These are phyloP conservation scores for Monosporascus ibericus DNA, from an alignment of 2,329 filamentous ascomycete species.

Conservation along the genomic window DNA sequence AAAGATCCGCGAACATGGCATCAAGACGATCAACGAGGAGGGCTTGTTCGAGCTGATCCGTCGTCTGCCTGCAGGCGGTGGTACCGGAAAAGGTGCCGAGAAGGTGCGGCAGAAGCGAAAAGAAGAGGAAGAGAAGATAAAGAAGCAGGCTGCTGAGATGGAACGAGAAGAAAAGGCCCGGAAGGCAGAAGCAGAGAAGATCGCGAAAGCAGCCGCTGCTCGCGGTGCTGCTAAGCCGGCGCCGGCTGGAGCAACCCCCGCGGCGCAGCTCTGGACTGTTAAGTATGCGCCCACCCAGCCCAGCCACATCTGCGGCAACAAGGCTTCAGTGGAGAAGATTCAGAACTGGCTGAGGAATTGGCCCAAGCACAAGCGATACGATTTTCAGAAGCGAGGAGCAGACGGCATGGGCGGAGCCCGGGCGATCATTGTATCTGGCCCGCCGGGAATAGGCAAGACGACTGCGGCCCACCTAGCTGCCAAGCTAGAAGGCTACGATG, in stretches of 20 bases:
- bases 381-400: conserved; percentile 75
- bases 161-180: conserved; percentile 68
- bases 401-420: conserved; percentile 80
- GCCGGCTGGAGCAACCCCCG: conserved; percentile 33
- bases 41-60: conserved; percentile 84
- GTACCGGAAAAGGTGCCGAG: conserved; percentile 79
- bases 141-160: conserved; percentile 76
- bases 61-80: conserved; percentile 75
- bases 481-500: conserved; percentile 86
- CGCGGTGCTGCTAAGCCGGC: conserved; percentile 30
- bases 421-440: conserved; percentile 91
- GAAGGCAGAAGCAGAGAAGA: conserved; percentile 46
- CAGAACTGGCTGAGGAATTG: conserved; percentile 83
- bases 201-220: conserved; percentile 43
- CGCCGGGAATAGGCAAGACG: conserved; percentile 95
- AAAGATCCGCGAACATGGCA: conserved; percentile 71
- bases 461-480: conserved; percentile 93
- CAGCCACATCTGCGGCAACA: conserved; percentile 92
- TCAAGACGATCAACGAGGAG: conserved; percentile 92
- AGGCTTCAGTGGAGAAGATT: conserved; percentile 80
- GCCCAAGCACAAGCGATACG: conserved; percentile 68
- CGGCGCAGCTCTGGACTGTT: conserved; percentile 78
- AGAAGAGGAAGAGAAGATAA: conserved; percentile 77
- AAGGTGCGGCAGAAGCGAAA: conserved; percentile 80
- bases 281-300: conserved; percentile 88